Conservation (phyloP, 345 rosid species). For the Ceriops zippeliana region DNA sequence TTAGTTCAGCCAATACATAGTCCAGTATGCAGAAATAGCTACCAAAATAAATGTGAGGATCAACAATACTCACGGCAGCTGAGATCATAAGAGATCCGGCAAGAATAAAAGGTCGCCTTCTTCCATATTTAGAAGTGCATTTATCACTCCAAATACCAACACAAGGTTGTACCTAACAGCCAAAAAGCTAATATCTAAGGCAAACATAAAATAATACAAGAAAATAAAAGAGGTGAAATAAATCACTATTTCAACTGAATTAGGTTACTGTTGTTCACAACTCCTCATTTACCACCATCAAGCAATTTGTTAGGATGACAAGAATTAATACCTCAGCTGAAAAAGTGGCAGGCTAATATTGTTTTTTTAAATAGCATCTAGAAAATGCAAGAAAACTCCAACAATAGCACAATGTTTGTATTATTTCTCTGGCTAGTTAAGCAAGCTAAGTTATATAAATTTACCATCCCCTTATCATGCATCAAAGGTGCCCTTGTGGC, state of each 20-base stretch:
- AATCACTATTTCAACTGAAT: not conserved
- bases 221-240: not conserved
- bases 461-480: too few species aligned
- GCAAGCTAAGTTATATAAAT: too few species aligned
- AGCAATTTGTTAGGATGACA: not conserved
- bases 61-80: conserved; percentile 57
- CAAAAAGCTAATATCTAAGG: conserved; percentile 19
- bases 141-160: conserved; percentile 99
- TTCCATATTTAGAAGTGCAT: conserved; percentile 83
- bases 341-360: not conserved
- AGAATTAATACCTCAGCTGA: not conserved
- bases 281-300: not conserved
- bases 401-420: too few species aligned
- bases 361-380: too few species aligned
- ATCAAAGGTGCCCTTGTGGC: not conserved
- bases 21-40: conserved; percentile 9
- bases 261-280: not conserved
- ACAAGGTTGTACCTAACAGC: conserved; percentile 88
- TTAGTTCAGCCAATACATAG: conserved; percentile 44
- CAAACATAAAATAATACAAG: not conserved
- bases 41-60: conserved; percentile 8
- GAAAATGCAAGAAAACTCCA: too few species aligned
- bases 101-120: conserved; percentile 90
- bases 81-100: conserved; percentile 86
- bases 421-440: too few species aligned